Base-by-base conservation (phyloP, 2,329 filamentous ascomycete genomes). In the Apiospora aurea region DNA sequence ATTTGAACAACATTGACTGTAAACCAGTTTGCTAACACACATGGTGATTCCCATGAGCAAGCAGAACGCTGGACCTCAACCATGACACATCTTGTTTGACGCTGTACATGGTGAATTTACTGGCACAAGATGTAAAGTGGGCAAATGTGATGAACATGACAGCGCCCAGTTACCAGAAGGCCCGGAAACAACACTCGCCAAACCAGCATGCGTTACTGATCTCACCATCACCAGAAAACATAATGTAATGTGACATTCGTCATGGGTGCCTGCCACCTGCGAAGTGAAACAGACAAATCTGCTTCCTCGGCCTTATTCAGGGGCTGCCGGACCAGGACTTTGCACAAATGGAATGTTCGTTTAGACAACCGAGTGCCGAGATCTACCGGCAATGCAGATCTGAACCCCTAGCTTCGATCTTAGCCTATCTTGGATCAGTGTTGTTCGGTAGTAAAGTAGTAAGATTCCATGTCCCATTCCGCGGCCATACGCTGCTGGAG, bases 251-350 rank as follows among this genome's bases (percentile, higher is more conserved):
- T 24, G 47, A 51, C 5, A 13, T 13, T 24, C 6, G 13, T n/a
- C 16, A 38, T 51, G 18, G 8, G 2, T 38, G 29, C 11, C 34
- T 11, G 16, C 29, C 53, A 61, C 53, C 29, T 38, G 53, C 14
- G 21, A 34, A 1, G 2, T 38, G 29, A 61, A 29, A 61, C 53
- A 61, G 21, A 2, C 18, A 10, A 2, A 61, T 61, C 57, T 64
- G 34, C 8, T 64, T 34, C n/a, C 34, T 24, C 57, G 57, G 57
- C 57, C 57, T 64, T 64, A 14, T 41, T 41, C 57, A 64, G 57
- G 57, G 57, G 57, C 18, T 41, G 29, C 18, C n/a, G n/a, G 57
- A 10, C 1, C 4, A 34, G 34, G 10, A n/a, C 57, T 34, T 41
- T 64, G 7, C 21, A 21, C 2, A 6, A 41, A 41, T 10, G 8